Percentiles rank a stretch among this genome's conserved stretches.
Evolutionary conservation across 2,329 filamentous ascomycete genomes (phyloP).

Genomic region (Septoria petroselini): DNA sequence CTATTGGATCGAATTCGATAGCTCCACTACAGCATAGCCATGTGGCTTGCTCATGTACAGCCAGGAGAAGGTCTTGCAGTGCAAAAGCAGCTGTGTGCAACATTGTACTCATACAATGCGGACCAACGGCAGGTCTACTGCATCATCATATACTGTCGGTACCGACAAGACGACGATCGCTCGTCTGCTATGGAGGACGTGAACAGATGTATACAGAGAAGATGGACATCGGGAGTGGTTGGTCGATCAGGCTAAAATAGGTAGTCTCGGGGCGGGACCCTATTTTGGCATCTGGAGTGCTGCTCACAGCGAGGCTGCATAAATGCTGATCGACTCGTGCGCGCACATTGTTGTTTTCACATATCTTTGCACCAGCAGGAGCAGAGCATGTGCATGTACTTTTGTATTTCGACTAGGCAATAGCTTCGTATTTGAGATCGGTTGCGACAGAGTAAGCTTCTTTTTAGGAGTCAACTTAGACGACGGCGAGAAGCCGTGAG

Average conservation of each 20-base stretch:
- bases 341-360: background rate
- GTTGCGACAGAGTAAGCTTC: constrained; percentile 16
- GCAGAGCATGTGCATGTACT: background rate
- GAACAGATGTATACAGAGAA: constrained; percentile 2
- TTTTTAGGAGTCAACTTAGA: constrained; percentile 14
- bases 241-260: constrained; percentile 14
- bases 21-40: background rate
- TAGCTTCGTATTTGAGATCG: constrained; percentile 13
- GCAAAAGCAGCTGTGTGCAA: background rate
- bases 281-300: background rate
- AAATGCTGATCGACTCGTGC: background rate
- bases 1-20: background rate
- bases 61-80: background rate
- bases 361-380: background rate
- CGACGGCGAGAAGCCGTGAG: constrained; percentile 4
- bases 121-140: background rate
- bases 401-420: background rate
- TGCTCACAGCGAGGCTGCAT: constrained; percentile 6
- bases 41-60: background rate
- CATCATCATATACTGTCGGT: background rate
- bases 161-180: constrained; percentile 10
- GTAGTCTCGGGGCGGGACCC: constrained; percentile 12
- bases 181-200: background rate
- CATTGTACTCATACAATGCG: background rate
- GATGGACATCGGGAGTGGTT: constrained; percentile 7